A percentile compares a stretch with the other conserved stretches of the same genome.
phyloP scores from a whole-genome alignment of 2,329 filamentous ascomycete species.

The Beauveria australis region DNA sequence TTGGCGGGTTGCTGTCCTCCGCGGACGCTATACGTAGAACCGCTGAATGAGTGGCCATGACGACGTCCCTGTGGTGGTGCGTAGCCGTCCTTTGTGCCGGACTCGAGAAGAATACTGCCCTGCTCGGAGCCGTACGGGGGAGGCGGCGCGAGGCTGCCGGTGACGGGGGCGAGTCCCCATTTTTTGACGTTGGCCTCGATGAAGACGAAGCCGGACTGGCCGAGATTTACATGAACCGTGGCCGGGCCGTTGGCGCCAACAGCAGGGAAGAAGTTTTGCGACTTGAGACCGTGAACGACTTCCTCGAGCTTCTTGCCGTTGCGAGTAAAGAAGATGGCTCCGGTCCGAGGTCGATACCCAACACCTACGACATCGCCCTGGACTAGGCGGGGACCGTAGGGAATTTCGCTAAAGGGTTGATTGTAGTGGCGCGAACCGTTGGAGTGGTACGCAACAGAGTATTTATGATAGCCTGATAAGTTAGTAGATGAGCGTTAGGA shows the following conservation, averaged over 20 bases:
- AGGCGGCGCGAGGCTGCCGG: constrained; percentile 85
- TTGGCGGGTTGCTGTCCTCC: constrained; percentile 34
- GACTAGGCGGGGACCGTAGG: constrained; percentile 75
- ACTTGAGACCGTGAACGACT: constrained; percentile 83
- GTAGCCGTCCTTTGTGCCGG: constrained; percentile 59
- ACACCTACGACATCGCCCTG: constrained; percentile 96
- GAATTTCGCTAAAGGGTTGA: constrained; percentile 74
- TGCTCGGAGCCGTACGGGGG: constrained; percentile 96
- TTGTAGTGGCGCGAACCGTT: constrained; percentile 82
- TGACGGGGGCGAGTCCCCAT: constrained; percentile 95
- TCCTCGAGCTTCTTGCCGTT: constrained; percentile 98
- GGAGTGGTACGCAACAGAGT: constrained; percentile 85
- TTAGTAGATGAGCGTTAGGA: constrained; percentile 14
- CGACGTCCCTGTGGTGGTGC: constrained; percentile 34
- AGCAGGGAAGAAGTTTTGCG: constrained; percentile 95
- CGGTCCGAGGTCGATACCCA: constrained; percentile 88
- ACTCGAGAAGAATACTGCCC: constrained; percentile 88
- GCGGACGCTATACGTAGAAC: constrained; percentile 30
- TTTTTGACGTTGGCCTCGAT: constrained; percentile 99
- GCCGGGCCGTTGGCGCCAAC: constrained; percentile 94
- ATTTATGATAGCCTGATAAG: constrained; percentile 72
- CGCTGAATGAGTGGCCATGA: constrained; percentile 38
- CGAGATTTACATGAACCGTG: constrained; percentile 92
- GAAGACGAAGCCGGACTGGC: constrained; percentile 95
- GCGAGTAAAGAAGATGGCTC: constrained; percentile 94